A percentile compares a stretch with the other conserved stretches of the same genome.
Evolutionary conservation across 306 rosid species (phyloP).

Genomic region (Lathyrus oleraceus): DNA sequence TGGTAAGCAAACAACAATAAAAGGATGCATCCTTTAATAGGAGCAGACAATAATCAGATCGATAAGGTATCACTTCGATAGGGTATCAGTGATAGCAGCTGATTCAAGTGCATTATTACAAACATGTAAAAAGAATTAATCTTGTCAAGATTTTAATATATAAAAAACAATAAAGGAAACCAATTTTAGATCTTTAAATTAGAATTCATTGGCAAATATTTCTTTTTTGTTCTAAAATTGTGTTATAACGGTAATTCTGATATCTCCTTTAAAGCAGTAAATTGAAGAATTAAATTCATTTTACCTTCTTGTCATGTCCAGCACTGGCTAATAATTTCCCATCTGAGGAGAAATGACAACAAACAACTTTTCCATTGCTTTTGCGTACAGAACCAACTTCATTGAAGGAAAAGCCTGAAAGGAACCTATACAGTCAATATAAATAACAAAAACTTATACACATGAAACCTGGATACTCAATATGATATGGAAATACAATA

Average conservation of each 20-base stretch:
- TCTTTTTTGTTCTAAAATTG: slow-evolving; percentile 13
- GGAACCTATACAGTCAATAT: slow-evolving; percentile 30
- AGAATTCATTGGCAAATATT: slow-evolving; percentile 21
- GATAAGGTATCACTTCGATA: slow-evolving; percentile 13
- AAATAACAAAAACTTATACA: slow-evolving; percentile 23
- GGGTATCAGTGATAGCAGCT: not conserved
- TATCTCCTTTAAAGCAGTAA: slow-evolving; percentile 4
- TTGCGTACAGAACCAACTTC: slow-evolving; percentile 82
- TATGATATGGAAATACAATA: too few relatives aligned
- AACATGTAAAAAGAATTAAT: slow-evolving; percentile 20
- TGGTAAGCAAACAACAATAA: not conserved
- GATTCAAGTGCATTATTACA: slow-evolving; percentile 2
- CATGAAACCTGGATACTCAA: not conserved
- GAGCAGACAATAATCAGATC: slow-evolving; percentile 24
- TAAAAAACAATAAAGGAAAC: slow-evolving; percentile 1
- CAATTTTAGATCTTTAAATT: slow-evolving; percentile 15
- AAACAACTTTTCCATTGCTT: slow-evolving; percentile 81
- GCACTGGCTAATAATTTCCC: slow-evolving; percentile 94
- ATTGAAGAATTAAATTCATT: slow-evolving; percentile 36
- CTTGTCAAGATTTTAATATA: not conserved
- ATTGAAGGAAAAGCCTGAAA: slow-evolving; percentile 73
- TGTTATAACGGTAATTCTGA: slow-evolving; percentile 21
- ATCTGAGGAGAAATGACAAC: slow-evolving; percentile 97
- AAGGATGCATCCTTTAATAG: not conserved
- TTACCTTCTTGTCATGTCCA: slow-evolving; percentile 98